phyloP scores from a whole-genome alignment of 352 stramenopile species.

The Peronospora tabacina region DNA sequence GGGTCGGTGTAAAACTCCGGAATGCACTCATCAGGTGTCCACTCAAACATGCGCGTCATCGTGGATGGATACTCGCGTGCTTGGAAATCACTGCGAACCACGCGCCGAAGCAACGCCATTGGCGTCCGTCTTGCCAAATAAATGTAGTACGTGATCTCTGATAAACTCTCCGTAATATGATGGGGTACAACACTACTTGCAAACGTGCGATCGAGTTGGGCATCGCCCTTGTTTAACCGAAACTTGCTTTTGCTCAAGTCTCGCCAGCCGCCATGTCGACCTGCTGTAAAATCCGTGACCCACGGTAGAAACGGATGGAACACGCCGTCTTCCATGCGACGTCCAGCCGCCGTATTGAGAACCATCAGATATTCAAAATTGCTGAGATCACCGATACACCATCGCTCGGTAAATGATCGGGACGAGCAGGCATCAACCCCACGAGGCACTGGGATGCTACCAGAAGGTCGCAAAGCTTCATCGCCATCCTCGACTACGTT shows the following conservation, averaged over 20 bases:
- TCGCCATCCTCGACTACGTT: background rate
- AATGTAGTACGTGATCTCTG: slow-evolving; percentile 94
- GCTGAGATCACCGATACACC: slow-evolving; percentile 81
- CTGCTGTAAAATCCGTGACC: slow-evolving; percentile 88
- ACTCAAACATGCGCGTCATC: slow-evolving; percentile 88
- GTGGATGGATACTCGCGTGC: slow-evolving; percentile 90
- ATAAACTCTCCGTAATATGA: slow-evolving; percentile 92
- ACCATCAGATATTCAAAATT: slow-evolving; percentile 93
- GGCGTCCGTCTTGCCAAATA: slow-evolving; percentile 90
- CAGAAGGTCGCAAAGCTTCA: background rate
- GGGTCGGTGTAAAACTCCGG: slow-evolving; percentile 91
- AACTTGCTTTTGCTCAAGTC: slow-evolving; percentile 92
- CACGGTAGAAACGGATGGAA: slow-evolving; percentile 94
- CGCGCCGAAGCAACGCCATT: slow-evolving; percentile 67
- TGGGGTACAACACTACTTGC: slow-evolving; percentile 81
- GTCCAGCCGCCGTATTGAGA: slow-evolving; percentile 86
- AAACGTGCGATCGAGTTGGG: slow-evolving; percentile 88
- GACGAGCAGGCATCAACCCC: slow-evolving; percentile 14
- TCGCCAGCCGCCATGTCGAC: slow-evolving; percentile 54
- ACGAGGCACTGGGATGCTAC: slow-evolving; percentile 4
- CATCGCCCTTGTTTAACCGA: slow-evolving; percentile 91
- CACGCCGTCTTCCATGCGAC: slow-evolving; percentile 59
- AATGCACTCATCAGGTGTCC: slow-evolving; percentile 94
- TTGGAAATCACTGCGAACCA: slow-evolving; percentile 91
- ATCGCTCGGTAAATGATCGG: slow-evolving; percentile 73